Percentiles rank a stretch among this genome's conserved stretches.
These are phyloP conservation scores for Xylariaceae sp. DNA, from an alignment of 2,329 filamentous ascomycete genomes.

Conservation along the genomic window DNA sequence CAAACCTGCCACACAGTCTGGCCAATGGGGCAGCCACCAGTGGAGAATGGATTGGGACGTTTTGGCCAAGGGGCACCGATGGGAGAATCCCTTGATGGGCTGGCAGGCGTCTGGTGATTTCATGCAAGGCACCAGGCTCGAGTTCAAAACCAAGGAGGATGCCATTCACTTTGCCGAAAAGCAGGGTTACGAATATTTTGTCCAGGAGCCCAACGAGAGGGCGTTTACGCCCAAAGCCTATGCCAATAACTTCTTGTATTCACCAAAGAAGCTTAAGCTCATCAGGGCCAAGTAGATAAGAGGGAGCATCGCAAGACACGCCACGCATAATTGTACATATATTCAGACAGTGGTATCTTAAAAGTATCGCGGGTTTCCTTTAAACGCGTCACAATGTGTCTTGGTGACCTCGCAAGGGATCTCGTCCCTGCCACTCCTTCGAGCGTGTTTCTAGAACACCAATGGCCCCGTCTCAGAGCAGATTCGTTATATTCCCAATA, in stretches of 20 bases:
- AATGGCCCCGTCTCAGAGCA: not conserved
- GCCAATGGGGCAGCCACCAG: slow-evolving; percentile 79
- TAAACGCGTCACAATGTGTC: not conserved
- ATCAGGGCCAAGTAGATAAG: slow-evolving; percentile 74
- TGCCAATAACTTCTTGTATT: slow-evolving; percentile 94
- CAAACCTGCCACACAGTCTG: slow-evolving; percentile 97
- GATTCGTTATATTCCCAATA: not conserved
- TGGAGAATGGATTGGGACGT: slow-evolving; percentile 99
- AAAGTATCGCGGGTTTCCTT: slow-evolving; percentile 10
- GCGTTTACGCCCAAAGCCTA: slow-evolving; percentile 91
- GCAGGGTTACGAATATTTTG: slow-evolving; percentile 98
- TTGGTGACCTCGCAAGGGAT: not conserved
- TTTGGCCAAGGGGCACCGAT: slow-evolving; percentile 87
- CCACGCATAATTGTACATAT: slow-evolving; percentile 30
- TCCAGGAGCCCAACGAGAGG: slow-evolving; percentile 93
- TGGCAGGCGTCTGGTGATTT: slow-evolving; percentile 96
- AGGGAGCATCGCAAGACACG: slow-evolving; percentile 4
- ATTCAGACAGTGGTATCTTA: slow-evolving; percentile 31
- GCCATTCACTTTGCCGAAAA: slow-evolving; percentile 96
- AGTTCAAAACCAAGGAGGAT: slow-evolving; percentile 92
- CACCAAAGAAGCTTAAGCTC: slow-evolving; percentile 84
- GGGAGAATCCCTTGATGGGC: slow-evolving; percentile 98
- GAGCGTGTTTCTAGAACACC: not conserved
- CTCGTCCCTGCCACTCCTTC: not conserved
- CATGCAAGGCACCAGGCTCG: slow-evolving; percentile 92